Evolutionary conservation across 2,329 filamentous ascomycete species (phyloP).

Genomic region (Ascomycota sp.): DNA sequence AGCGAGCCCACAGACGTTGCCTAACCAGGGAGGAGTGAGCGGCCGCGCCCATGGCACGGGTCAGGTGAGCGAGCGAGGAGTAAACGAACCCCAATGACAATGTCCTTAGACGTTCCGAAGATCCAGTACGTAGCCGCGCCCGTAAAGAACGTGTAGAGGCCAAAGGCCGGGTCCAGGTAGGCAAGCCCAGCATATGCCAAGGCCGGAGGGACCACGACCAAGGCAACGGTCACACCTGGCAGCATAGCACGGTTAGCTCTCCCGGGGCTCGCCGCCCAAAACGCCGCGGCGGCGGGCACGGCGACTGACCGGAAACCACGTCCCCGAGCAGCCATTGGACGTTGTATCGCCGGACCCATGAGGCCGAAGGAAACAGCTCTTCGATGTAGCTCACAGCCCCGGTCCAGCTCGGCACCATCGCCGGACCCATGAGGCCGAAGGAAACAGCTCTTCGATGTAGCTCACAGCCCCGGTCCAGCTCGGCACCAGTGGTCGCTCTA

Average conservation of each 20-base stretch:
- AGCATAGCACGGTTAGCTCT: not conserved
- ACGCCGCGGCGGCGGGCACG: not conserved
- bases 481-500: too few relatives aligned
- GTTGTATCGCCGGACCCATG: slow-evolving; percentile 55
- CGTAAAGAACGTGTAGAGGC: slow-evolving; percentile 67
- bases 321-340: slow-evolving; percentile 53
- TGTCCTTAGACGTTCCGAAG: slow-evolving; percentile 70
- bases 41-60: slow-evolving; percentile 6
- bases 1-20: slow-evolving; percentile 33
- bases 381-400: slow-evolving; percentile 29
- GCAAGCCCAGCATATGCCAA: slow-evolving; percentile 65
- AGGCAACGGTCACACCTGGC: slow-evolving; percentile 25
- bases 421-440: too few relatives aligned
- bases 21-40: too few relatives aligned
- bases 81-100: slow-evolving; percentile 45
- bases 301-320: slow-evolving; percentile 40
- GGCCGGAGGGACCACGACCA: slow-evolving; percentile 59
- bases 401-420: slow-evolving; percentile 26
- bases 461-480: too few relatives aligned
- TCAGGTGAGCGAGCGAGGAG: not conserved
- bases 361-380: slow-evolving; percentile 40
- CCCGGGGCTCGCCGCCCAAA: not conserved
- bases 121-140: slow-evolving; percentile 66
- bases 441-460: too few relatives aligned
- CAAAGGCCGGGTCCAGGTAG: slow-evolving; percentile 45